Base-by-base conservation (phyloP, 2,329 filamentous ascomycete genomes). In the Trichoderma breve region DNA sequence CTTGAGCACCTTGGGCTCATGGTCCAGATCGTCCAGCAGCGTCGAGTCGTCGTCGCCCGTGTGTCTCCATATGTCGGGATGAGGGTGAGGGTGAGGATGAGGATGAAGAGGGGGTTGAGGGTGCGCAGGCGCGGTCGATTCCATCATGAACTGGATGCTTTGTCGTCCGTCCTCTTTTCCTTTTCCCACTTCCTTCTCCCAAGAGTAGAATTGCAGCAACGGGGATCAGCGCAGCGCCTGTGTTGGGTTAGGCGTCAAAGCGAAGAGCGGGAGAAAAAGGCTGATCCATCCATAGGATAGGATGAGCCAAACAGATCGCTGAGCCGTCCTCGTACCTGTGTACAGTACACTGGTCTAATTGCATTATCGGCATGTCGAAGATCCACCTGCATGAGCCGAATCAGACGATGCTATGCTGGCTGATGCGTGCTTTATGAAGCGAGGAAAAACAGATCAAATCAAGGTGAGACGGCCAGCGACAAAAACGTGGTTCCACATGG, bases 291-390 rank as follows among this genome's bases (percentile, higher is more conserved):
- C 39, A 43, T 43, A 4, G 39, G 18, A n/a, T 2, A 61, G 61
- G 57, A 69, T 34, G 34, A 61, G 66, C 66, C 66, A 70, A 30
- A 62, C 53, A 26, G 34, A 60, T 68, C 55, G 32, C 66, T 69
- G 30, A 7, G 64, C 51, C 18, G 66, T 53, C 21, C 47, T 53
- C 47, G 47, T 53, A 53, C 57, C 28, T 60, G 57, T 55, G 32
- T 21, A 51, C 43, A 60, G 32, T 47, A 36, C 65, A 70, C 32
- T 58, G 68, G 68, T 39, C 60, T 71, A 71, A 71, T 71, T 71
- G 68, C 68, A 71, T 71, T 71, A 64, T 64, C 68, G 30, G 68
- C 68, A 71, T 71, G 60, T 63, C 60, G 60, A 70, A 70, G 68
- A 55, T 71, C 68, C 68, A 71, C 68, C 55, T 71, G 68, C 68